These are phyloP conservation scores for Pontederia crassipes DNA, from an alignment of 176 grass and related monocot species.

Conservation along the genomic window DNA sequence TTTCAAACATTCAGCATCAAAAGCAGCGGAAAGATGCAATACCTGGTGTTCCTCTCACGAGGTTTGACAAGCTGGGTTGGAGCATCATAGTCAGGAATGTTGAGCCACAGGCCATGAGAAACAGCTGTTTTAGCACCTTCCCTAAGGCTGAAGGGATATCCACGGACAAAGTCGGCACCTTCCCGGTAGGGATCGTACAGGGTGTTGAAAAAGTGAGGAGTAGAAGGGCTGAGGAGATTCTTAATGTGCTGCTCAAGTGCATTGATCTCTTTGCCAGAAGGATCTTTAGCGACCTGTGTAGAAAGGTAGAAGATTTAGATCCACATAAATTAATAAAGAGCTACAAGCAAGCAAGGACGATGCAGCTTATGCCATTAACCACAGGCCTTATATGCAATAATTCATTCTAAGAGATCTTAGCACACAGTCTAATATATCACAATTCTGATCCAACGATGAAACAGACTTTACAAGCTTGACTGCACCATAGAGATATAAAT, in stretches of 20 bases:
- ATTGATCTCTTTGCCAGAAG: conserved; percentile 40
- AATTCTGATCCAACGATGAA: no score
- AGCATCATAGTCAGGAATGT: conserved; percentile 45
- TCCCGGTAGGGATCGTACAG: conserved; percentile 43
- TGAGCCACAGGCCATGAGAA: conserved; percentile 47
- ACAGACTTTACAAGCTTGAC: no score
- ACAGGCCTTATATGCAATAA: background rate
- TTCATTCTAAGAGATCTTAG: background rate
- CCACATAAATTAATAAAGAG: background rate
- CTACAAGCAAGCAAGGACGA: background rate
- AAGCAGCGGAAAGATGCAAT: background rate
- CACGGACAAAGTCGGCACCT: conserved; percentile 42
- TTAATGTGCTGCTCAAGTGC: conserved; percentile 48
- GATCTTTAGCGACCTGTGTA: conserved; percentile 40
- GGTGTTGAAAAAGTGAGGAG: conserved; percentile 48
- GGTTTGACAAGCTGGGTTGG: conserved; percentile 42
- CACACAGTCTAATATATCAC: no score
- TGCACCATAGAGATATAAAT: no score
- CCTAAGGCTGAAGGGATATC: conserved; percentile 44
- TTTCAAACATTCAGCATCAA: background rate
- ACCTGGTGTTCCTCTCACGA: conserved; percentile 35
- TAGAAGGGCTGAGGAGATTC: conserved; percentile 34
- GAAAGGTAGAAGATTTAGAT: background rate
- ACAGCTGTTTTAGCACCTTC: conserved; percentile 36
- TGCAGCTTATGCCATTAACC: background rate